Evolutionary conservation across 2,329 filamentous ascomycete genomes (phyloP), one percentile per base, ranked within the genome.

Genomic region (Apiospora hydei): DNA sequence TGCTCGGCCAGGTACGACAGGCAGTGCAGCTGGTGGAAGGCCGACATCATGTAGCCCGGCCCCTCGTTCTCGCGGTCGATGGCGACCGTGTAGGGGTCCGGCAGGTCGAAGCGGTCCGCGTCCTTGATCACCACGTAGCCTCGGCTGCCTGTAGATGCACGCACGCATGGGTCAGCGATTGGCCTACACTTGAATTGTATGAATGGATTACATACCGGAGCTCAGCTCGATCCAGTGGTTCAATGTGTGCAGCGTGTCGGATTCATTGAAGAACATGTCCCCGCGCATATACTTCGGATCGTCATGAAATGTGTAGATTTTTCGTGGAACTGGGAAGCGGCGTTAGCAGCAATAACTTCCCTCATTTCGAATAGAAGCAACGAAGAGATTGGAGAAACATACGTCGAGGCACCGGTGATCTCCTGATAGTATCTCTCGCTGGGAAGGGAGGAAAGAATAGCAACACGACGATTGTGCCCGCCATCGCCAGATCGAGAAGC

Each of bases 21-120:
- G 69, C 82, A 84, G 71, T 84, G 83, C 26, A 84, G 75, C 74
- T 84, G 82, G 73, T 84, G 83, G 11, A 82, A 84, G 72, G 82
- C 80, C 3, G 83, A 81, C 2, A 82, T 83, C 3, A 82, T 83
- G 71, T 82, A 83, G 51, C 83, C 83, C 1, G 80, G 81, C 72
- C 80, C 79, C 34, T 66, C 69, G n/a, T 80, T 77, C 0, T 77
- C 74, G 76, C 78, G 80, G 72, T 77, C 74, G 69, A 80, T 79
- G 13, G 79, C 73, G 6, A 81, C 75, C 5, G 73, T 80, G 73
- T 80, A 80, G 0, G 81, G 81, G 11, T 79, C 73, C 26, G 80
- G 78, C 10, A 78, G 75, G 16, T 77, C 74, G 76, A 81, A 82
- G 70, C 72, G 71, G 1, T 72, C 74, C 67, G 77, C 71, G 47